Conservation (phyloP, 2,329 filamentous ascomycete genomes). For the Rutstroemia sp. region DNA sequence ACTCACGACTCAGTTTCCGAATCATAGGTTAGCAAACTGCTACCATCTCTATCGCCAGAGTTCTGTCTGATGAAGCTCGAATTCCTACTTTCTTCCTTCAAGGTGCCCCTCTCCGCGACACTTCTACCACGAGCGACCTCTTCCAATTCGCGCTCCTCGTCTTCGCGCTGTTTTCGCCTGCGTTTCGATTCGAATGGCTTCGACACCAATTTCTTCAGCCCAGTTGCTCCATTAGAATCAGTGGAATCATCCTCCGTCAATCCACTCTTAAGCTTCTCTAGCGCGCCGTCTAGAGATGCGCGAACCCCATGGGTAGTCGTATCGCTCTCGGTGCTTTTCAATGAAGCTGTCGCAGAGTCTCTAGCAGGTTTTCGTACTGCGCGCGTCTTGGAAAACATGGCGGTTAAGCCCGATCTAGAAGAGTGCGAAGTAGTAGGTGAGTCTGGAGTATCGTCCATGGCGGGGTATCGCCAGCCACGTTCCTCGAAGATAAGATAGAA, state of each 20-base stretch:
- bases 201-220: conserved; percentile 45
- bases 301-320: conserved; percentile 14
- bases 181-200: conserved; percentile 44
- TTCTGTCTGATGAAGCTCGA: not conserved
- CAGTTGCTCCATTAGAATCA: conserved; percentile 25
- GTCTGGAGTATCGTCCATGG: conserved; percentile 3
- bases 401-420: conserved; percentile 18
- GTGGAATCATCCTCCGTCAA: conserved; percentile 17
- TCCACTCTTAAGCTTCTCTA: conserved; percentile 22
- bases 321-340: conserved; percentile 23
- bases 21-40: conserved; percentile 27
- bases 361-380: conserved; percentile 14
- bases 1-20: conserved; percentile 31
- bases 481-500: not conserved
- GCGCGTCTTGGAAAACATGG: conserved; percentile 24
- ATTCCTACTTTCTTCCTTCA: conserved; percentile 21
- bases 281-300: conserved; percentile 18
- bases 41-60: conserved; percentile 16
- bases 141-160: conserved; percentile 34
- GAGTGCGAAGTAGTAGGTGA: conserved; percentile 15
- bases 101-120: conserved; percentile 28
- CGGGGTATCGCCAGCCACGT: not conserved
- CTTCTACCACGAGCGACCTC: conserved; percentile 29
- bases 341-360: conserved; percentile 22
- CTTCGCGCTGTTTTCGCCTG: conserved; percentile 38